Conservation (phyloP, 2,329 filamentous ascomycete genomes). For the Phialophora macrospora region DNA sequence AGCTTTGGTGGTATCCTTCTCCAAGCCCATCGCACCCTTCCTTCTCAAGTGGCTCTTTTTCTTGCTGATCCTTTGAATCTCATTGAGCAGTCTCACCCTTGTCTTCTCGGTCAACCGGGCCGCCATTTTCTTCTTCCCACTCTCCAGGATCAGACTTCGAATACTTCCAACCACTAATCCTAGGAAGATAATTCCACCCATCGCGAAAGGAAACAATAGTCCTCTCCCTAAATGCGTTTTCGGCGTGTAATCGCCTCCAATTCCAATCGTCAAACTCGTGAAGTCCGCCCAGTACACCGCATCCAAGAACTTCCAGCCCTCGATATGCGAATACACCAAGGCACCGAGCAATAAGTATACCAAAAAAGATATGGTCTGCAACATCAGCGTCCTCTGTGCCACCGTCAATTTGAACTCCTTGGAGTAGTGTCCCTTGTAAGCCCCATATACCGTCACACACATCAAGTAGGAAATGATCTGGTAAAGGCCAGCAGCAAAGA, state of each 20-base stretch:
- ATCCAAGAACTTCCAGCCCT: slow-evolving; percentile 60
- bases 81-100: slow-evolving; percentile 42
- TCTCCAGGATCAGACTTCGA: slow-evolving; percentile 47
- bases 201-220: slow-evolving; percentile 60
- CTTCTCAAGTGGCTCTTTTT: slow-evolving; percentile 14
- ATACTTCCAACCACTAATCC: slow-evolving; percentile 62
- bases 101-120: slow-evolving; percentile 45
- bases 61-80: slow-evolving; percentile 24
- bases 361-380: slow-evolving; percentile 51
- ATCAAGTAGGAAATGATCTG: slow-evolving; percentile 61
- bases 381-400: slow-evolving; percentile 60
- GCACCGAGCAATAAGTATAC: slow-evolving; percentile 49
- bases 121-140: slow-evolving; percentile 46
- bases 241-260: slow-evolving; percentile 59
- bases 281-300: slow-evolving; percentile 63
- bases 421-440: slow-evolving; percentile 59
- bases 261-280: slow-evolving; percentile 61
- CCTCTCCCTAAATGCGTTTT: slow-evolving; percentile 56
- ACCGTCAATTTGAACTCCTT: slow-evolving; percentile 61
- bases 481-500: slow-evolving; percentile 63
- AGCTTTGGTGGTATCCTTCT: slow-evolving; percentile 21
- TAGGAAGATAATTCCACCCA: slow-evolving; percentile 60
- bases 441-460: slow-evolving; percentile 61
- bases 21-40: slow-evolving; percentile 24
- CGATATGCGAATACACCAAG: slow-evolving; percentile 49